Percentiles rank a stretch among this genome's conserved stretches.
These are phyloP conservation scores for Epichloe sp. DNA, from an alignment of 2,329 filamentous ascomycete species.

Conservation along the genomic window DNA sequence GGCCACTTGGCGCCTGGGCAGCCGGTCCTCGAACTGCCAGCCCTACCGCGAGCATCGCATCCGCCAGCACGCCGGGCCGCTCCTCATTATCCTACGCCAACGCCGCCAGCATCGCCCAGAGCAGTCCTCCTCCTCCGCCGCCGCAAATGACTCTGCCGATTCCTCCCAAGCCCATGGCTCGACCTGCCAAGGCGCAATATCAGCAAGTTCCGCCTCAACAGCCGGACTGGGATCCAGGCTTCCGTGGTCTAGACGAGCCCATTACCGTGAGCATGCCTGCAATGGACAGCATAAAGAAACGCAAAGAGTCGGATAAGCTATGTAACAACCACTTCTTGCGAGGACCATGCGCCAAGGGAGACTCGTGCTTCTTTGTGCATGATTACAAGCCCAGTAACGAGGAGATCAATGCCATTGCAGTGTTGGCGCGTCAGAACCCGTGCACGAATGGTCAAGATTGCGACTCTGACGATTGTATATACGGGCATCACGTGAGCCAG, in stretches of 20 bases:
- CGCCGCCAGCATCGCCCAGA: constrained; percentile 24
- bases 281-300: constrained; percentile 42
- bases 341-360: constrained; percentile 40
- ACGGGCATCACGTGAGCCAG: constrained; percentile 46
- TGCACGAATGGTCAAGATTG: constrained; percentile 47
- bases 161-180: constrained; percentile 12
- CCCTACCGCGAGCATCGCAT: constrained; percentile 7
- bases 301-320: constrained; percentile 40
- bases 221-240: constrained; percentile 37
- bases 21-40: constrained; percentile 6
- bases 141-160: constrained; percentile 29
- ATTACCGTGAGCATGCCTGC: constrained; percentile 31
- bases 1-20: constrained; percentile 9
- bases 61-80: constrained; percentile 4
- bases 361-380: constrained; percentile 45
- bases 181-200: constrained; percentile 7
- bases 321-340: constrained; percentile 51
- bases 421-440: constrained; percentile 42
- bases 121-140: constrained; percentile 18
- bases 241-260: constrained; percentile 40
- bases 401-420: constrained; percentile 42
- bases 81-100: constrained; percentile 26
- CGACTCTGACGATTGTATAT: constrained; percentile 43
- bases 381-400: constrained; percentile 38
- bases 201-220: constrained; percentile 16